These are phyloP conservation scores for Mallotus japonicus DNA, from an alignment of 441 rosid species.

Conservation along the genomic window DNA sequence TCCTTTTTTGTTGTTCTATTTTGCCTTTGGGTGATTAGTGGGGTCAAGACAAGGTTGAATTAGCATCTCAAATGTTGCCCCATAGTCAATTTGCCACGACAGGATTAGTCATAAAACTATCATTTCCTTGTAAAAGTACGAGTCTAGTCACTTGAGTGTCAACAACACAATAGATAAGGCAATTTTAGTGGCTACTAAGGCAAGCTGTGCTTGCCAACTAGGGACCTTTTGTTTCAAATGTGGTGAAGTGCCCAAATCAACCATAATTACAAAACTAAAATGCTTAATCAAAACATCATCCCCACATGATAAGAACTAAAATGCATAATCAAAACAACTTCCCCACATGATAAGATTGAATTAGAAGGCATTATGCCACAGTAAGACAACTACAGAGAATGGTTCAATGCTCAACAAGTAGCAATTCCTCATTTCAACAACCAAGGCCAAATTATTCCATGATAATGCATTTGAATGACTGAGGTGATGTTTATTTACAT, in stretches of 20 bases:
- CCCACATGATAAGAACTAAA: neutral
- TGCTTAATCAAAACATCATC: too few relatives aligned
- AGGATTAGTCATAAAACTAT: conserved; percentile 14
- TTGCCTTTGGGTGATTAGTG: conserved; percentile 8
- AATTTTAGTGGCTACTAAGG: conserved; percentile 25
- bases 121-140: conserved; percentile 3
- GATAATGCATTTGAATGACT: neutral
- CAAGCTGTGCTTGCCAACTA: conserved; percentile 7
- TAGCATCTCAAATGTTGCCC: conserved; percentile 4
- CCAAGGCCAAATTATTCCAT: neutral
- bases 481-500: neutral
- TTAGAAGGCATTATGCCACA: too few relatives aligned
- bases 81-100: neutral
- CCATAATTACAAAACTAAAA: neutral
- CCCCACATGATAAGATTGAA: too few relatives aligned
- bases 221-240: neutral
- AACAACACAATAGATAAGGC: conserved; percentile 10
- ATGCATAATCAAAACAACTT: too few relatives aligned
- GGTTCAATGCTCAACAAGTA: neutral
- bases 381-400: neutral
- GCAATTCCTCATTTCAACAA: neutral
- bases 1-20: neutral
- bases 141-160: conserved; percentile 26
- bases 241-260: neutral
- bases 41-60: conserved; percentile 10